Evolutionary conservation across 495 filamentous ascomycete species (phyloP), one percentile per base, ranked within the genome.

Genomic region (Massariosphaeria phaeospora): DNA sequence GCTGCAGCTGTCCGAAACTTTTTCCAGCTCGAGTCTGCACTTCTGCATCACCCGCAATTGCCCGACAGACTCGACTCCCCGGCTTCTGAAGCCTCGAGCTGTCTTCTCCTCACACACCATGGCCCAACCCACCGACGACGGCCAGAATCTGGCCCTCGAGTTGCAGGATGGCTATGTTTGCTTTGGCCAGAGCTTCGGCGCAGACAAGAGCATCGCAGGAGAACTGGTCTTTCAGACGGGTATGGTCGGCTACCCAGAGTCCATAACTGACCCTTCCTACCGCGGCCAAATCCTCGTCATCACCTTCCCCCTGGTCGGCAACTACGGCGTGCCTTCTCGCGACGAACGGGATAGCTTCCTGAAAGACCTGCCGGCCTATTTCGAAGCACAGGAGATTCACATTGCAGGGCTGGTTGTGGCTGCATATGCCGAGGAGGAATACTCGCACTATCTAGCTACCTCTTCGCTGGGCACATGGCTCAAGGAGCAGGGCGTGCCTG

Each of bases 171-270:
- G 88, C 65, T 81, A 81, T 26, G 79, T 84, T 62, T 95, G 90
- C 75, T 85, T 90, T 62, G 93, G 93, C 48, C 86, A 88, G 73
- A 95, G 90, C 76, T 98, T 96, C 67, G 93, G 93, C 66, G 88
- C 90, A 23, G 77, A 88, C 66, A 93, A 88, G 77, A 94, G 85
- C 67, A 81, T 93, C 63, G 84, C 91, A 52, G 93, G 93, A 65
- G 93, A 98, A 79, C 76, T 97, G 67, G 93, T 98, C 71, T 98
- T 98, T 75, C 93, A 98, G 77, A 98, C 93, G 43, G 93, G 93
- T 67, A 95, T 98, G 93, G 93, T 98, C 51, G 93, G 93, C 56
- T 98, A 98, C 67, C 91, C 93, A 26, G 93, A 98, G 75, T 91
- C 88, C 11, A 79, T 95, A 64, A 95, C 89, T 44, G 89, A 95